A percentile compares a stretch with the other conserved stretches of the same genome.
These are phyloP conservation scores for Globisporangium paddicum DNA, from an alignment of 352 stramenopile species.

Conservation along the genomic window DNA sequence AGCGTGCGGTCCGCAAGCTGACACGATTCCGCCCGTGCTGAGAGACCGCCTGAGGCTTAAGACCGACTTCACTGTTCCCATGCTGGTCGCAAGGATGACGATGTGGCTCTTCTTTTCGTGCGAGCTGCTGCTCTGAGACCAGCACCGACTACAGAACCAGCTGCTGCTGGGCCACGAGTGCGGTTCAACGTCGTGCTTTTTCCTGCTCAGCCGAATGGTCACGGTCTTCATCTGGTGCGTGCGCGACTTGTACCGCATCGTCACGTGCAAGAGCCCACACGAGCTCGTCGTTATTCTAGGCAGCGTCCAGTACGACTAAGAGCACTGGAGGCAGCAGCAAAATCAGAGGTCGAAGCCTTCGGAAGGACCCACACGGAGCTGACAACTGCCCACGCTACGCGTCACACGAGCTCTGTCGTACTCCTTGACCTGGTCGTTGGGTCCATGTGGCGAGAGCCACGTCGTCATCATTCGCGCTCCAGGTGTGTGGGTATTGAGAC, in stretches of 20 bases:
- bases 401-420: neutral
- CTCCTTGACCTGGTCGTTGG: neutral
- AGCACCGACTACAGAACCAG: slow-evolving; percentile 14
- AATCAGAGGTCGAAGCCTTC: no score
- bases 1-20: neutral
- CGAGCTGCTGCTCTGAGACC: slow-evolving; percentile 14
- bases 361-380: no score
- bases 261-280: neutral
- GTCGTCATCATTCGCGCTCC: no score
- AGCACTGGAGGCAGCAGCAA: neutral
- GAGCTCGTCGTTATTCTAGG: slow-evolving; percentile 4
- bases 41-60: slow-evolving; percentile 4
- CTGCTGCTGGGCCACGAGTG: neutral
- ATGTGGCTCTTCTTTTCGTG: slow-evolving; percentile 8
- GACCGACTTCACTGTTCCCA: neutral
- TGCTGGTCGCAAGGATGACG: slow-evolving; percentile 8
- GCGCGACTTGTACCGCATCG: slow-evolving; percentile 5
- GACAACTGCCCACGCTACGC: neutral
- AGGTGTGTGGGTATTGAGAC: no score
- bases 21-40: slow-evolving; percentile 16
- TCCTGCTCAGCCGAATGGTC: slow-evolving; percentile 10
- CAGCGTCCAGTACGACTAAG: slow-evolving; percentile 12
- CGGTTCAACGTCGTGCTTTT: slow-evolving; percentile 10
- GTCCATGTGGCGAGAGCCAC: no score
- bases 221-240: slow-evolving; percentile 12